These are phyloP conservation scores for Plasmopara viticola DNA, from an alignment of 352 stramenopile species.

Conservation along the genomic window DNA sequence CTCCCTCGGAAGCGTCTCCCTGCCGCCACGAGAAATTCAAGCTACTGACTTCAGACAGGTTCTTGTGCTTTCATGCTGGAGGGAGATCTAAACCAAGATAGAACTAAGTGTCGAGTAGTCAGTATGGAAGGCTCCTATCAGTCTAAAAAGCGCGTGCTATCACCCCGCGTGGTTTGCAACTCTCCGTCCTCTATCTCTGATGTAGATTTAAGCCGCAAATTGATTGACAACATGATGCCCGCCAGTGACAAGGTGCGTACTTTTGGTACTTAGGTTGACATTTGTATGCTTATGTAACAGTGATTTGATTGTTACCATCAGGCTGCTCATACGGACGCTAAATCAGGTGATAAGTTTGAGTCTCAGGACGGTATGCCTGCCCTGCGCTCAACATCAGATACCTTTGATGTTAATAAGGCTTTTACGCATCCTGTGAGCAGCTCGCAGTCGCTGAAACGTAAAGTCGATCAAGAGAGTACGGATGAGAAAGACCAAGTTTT, in stretches of 20 bases:
- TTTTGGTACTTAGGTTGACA: slow-evolving; percentile 1
- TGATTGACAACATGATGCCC: slow-evolving; percentile 5
- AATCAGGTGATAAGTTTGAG: slow-evolving; percentile 35
- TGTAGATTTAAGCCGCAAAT: slow-evolving; percentile 28
- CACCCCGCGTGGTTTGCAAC: slow-evolving; percentile 33
- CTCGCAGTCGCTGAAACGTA: slow-evolving; percentile 55
- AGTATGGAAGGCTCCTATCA: slow-evolving; percentile 7
- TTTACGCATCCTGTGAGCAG: slow-evolving; percentile 59
- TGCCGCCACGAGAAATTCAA: too few species aligned
- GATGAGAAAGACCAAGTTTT: slow-evolving; percentile 15
- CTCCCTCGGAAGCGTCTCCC: background rate
- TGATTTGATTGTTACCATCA: slow-evolving; percentile 1
- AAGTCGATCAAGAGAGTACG: slow-evolving; percentile 33
- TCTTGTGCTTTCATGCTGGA: slow-evolving; percentile 15
- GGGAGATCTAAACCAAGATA: background rate
- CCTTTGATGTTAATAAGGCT: slow-evolving; percentile 72
- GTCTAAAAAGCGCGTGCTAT: slow-evolving; percentile 29
- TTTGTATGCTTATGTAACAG: too few species aligned
- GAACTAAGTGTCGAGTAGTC: slow-evolving; percentile 17
- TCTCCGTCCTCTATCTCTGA: slow-evolving; percentile 67
- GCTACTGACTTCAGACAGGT: slow-evolving; percentile 8
- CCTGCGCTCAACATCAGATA: slow-evolving; percentile 22
- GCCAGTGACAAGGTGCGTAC: slow-evolving; percentile 32
- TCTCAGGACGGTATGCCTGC: slow-evolving; percentile 32
- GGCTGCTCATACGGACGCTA: slow-evolving; percentile 1